Conservation (phyloP, 2,329 filamentous ascomycete genomes). For the Furcasterigmium furcatum region DNA sequence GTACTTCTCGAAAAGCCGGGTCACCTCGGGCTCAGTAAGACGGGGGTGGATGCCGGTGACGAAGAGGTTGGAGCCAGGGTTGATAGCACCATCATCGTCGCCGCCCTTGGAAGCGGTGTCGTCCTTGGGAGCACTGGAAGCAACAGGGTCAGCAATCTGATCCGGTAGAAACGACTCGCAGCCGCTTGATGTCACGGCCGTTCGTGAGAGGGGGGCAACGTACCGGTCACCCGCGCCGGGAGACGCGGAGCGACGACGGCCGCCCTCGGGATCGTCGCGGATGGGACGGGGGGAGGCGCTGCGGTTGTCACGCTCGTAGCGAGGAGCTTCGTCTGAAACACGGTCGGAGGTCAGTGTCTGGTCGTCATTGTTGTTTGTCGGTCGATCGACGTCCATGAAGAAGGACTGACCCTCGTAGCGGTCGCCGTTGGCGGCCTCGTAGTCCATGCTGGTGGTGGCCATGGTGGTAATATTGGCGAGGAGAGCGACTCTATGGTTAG, state of each 20-base stretch:
- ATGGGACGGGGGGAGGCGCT: conserved; percentile 61
- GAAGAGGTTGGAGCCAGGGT: conserved; percentile 97
- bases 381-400: conserved; percentile 1
- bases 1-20: conserved; percentile 96
- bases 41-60: conserved; percentile 97
- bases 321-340: conserved; percentile 55
- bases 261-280: conserved; percentile 58
- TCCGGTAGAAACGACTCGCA: too few species aligned
- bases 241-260: conserved; percentile 60
- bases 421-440: conserved; percentile 65
- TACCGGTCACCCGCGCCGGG: conserved; percentile 54
- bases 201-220: too few species aligned
- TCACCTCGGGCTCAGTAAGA: conserved; percentile 84
- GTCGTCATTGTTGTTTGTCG: not conserved
- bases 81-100: conserved; percentile 78
- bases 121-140: conserved; percentile 45
- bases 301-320: conserved; percentile 64
- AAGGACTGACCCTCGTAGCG: conserved; percentile 58
- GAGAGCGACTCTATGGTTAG: too few species aligned
- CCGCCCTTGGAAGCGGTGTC: conserved; percentile 46
- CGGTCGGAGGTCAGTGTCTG: conserved; percentile 4
- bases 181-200: too few species aligned
- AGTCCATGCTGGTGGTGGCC: conserved; percentile 67
- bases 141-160: conserved; percentile 3
- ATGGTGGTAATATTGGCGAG: conserved; percentile 33